Base-by-base conservation (phyloP, 1,284 basidiomycete species). In the Malassezia brasiliensis region DNA sequence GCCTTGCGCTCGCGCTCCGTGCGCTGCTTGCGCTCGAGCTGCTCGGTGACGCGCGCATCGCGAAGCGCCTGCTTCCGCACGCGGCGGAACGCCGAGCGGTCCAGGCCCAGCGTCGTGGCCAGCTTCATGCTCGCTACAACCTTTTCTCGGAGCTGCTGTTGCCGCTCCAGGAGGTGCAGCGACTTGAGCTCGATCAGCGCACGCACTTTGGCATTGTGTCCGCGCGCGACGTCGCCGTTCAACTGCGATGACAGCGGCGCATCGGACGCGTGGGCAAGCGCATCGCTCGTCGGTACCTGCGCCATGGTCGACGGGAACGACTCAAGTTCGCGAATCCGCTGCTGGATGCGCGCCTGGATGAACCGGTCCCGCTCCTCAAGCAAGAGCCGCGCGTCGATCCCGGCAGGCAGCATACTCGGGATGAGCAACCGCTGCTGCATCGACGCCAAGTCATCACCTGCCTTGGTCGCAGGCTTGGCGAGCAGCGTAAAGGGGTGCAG, bases 141-240 rank as follows among this genome's bases (percentile, higher is more conserved):
- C 61, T 87, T 82, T 31, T 90, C 87, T 5, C 91, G 84, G 67
- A 96, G 79, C 28, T 83, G 80, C 25, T 86, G 83, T 72, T 99
- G 94, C 76, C 90, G 91, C 56, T 90, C 86, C 25, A 94, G 80
- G 19, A 98, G 81, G 17, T 86, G 84, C n/a, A 98, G 82, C 9
- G 84, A 83, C 74, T 96, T 94, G 72, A 96, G 84, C 77, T 98
- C 93, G 66, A 98, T 96, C 52, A 93, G 78, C 0, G 90, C 89
- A 50, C 85, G 84, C 17, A 96, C 79, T 74, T 93, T 91, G 52
- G 85, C 86, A 59, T 74, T 67, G 35, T 19, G 48, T 19, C 47
- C 35, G 15, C 28, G 19, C 14, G 12, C 22, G 1, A n/a, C 47
- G 34, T 50, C 53, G 39, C 52, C 54, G 30, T 60, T 50, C 11